These are phyloP conservation scores for Saccharomycopsis vini DNA, from an alignment of 805 yeast species.

Conservation along the genomic window DNA sequence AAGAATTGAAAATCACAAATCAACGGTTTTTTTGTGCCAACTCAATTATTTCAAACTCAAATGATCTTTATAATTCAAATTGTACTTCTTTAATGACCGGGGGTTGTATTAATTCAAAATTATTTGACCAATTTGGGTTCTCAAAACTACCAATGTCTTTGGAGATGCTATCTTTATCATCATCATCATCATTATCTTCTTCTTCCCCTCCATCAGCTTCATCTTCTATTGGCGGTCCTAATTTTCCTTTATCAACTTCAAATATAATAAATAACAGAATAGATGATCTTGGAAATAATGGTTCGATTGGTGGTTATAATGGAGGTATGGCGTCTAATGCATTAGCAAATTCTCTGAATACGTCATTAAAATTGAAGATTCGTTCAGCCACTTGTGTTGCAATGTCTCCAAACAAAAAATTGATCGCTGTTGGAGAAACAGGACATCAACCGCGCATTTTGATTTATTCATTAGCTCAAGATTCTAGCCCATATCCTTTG, in stretches of 20 bases:
- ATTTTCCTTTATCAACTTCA: no score
- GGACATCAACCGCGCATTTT: conserved; percentile 63
- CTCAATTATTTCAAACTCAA: background rate
- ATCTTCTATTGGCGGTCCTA: no score
- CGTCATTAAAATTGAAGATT: background rate
- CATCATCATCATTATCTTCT: no score
- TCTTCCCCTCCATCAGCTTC: no score
- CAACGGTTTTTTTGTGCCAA: conserved; percentile 1
- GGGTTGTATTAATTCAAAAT: no score
- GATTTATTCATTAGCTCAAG: conserved; percentile 47
- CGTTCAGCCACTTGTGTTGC: conserved; percentile 50
- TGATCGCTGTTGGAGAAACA: conserved; percentile 61
- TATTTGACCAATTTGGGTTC: background rate
- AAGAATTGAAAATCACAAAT: background rate
- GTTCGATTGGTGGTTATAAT: no score
- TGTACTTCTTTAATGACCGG: no score
- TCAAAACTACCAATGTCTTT: background rate
- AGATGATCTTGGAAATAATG: no score
- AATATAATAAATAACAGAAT: no score
- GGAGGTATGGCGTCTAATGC: no score
- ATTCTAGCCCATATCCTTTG: conserved; percentile 39
- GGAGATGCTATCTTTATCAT: background rate
- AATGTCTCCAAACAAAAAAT: conserved; percentile 42
- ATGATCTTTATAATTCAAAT: no score
- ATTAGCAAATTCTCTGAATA: background rate